These are phyloP conservation scores for Calocybe gangraenosa DNA, from an alignment of 768 basidiomycete genomes.

Conservation along the genomic window DNA sequence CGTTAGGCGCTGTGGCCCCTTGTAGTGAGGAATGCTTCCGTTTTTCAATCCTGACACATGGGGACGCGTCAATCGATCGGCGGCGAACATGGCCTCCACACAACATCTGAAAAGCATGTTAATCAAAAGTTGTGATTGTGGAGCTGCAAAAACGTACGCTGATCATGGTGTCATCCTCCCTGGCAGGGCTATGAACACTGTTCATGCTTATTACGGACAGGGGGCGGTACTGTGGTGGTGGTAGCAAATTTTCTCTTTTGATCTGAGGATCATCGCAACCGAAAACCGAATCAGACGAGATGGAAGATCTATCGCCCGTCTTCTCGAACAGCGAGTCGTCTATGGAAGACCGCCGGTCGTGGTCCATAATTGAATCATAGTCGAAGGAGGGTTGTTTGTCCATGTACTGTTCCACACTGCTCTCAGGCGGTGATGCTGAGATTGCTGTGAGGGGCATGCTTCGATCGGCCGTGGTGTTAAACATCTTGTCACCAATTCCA, in stretches of 20 bases:
- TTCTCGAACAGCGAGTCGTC: conserved; percentile 48
- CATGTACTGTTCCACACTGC: conserved; percentile 24
- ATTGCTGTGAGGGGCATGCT: conserved; percentile 58
- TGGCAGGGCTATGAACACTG: conserved; percentile 44
- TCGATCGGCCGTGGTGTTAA: conserved; percentile 50
- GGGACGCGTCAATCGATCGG: conserved; percentile 67
- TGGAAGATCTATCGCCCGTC: conserved; percentile 46
- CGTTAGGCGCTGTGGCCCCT: conserved; percentile 20
- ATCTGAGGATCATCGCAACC: conserved; percentile 39
- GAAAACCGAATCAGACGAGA: conserved; percentile 61
- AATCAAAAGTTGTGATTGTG: neutral
- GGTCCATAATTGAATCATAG: conserved; percentile 66
- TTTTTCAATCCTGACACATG: conserved; percentile 63
- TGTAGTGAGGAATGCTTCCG: conserved; percentile 48
- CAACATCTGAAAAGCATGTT: conserved; percentile 53
- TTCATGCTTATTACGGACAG: conserved; percentile 57
- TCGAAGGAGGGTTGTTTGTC: conserved; percentile 46
- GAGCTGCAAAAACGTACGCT: conserved; percentile 39
- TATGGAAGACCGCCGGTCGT: conserved; percentile 34
- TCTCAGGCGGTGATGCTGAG: conserved; percentile 59
- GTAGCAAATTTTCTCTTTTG: conserved; percentile 32
- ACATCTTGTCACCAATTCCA: conserved; percentile 86
- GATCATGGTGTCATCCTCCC: conserved; percentile 82
- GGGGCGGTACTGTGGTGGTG: conserved; percentile 54
- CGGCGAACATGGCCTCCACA: conserved; percentile 75